Evolutionary conservation across 176 grass and related monocot genomes (phyloP).

Genomic region (Pontederia paniculata): DNA sequence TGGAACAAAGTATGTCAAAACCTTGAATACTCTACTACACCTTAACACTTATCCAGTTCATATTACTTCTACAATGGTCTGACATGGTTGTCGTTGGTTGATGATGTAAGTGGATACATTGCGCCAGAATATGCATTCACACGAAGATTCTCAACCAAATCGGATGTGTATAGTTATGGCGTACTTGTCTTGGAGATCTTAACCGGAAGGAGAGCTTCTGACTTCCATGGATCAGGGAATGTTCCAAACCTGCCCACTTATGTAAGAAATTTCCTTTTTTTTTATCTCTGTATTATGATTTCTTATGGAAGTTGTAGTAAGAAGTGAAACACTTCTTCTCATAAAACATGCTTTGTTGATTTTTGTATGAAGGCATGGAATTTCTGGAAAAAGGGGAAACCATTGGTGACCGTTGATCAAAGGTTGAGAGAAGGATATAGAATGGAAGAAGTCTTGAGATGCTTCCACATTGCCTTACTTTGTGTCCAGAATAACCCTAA

Average conservation of each 20-base stretch:
- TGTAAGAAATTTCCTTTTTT: neutral
- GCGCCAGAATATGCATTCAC: conserved; percentile 19
- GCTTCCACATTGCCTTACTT: conserved; percentile 20
- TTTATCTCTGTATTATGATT: too few relatives aligned
- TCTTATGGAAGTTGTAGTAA: too few relatives aligned
- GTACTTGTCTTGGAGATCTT: conserved; percentile 15
- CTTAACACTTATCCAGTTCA: too few relatives aligned
- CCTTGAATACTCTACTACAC: neutral
- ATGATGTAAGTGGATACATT: conserved; percentile 12
- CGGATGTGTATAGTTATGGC: conserved; percentile 21
- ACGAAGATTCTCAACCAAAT: conserved; percentile 16
- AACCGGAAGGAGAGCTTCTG: conserved; percentile 9
- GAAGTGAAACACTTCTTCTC: too few relatives aligned
- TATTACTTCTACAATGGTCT: too few relatives aligned
- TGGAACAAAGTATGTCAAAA: conserved; percentile 11
- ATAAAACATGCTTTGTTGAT: neutral
- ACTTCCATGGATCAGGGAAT: conserved; percentile 1
- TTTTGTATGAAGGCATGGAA: conserved; percentile 8
- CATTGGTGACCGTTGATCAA: conserved; percentile 2
- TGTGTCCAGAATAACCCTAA: conserved; percentile 9
- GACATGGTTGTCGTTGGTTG: too few relatives aligned
- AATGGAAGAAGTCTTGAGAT: conserved; percentile 11
- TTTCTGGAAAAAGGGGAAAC: conserved; percentile 3
- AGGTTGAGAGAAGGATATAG: conserved; percentile 11
- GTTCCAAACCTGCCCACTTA: conserved; percentile 5